phyloP scores from a whole-genome alignment of 2,329 filamentous ascomycete species.

The Penicillium sclerotigenum region DNA sequence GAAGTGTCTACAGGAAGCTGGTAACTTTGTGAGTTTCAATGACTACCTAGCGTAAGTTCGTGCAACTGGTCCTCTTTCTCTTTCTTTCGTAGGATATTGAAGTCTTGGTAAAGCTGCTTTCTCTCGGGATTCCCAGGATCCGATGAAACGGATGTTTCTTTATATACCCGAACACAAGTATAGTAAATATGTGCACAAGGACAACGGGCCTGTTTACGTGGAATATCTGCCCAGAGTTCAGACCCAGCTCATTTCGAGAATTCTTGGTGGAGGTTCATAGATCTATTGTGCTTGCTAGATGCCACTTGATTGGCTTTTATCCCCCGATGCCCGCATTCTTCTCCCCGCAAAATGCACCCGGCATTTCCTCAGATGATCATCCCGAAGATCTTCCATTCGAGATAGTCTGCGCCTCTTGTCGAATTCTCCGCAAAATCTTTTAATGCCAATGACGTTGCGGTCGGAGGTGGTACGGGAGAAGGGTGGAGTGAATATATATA shows the following conservation, averaged over 20 bases:
- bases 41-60: background rate
- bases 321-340: too few relatives aligned
- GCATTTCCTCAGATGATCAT: too few relatives aligned
- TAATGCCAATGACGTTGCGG: too few relatives aligned
- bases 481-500: too few relatives aligned
- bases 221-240: background rate
- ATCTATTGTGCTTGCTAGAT: too few relatives aligned
- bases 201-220: background rate
- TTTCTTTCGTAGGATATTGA: constrained; percentile 39
- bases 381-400: too few relatives aligned
- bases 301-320: too few relatives aligned
- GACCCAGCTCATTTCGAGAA: background rate
- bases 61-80: background rate
- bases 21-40: constrained; percentile 17
- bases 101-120: constrained; percentile 27
- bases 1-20: constrained; percentile 21
- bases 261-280: background rate
- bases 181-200: background rate
- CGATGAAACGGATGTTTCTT: background rate
- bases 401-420: too few relatives aligned
- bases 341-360: too few relatives aligned
- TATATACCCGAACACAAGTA: background rate
- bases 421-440: too few relatives aligned
- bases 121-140: background rate
- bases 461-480: too few relatives aligned